These are phyloP conservation scores for Botrytis medusae DNA, from an alignment of 2,329 filamentous ascomycete genomes.

Conservation along the genomic window DNA sequence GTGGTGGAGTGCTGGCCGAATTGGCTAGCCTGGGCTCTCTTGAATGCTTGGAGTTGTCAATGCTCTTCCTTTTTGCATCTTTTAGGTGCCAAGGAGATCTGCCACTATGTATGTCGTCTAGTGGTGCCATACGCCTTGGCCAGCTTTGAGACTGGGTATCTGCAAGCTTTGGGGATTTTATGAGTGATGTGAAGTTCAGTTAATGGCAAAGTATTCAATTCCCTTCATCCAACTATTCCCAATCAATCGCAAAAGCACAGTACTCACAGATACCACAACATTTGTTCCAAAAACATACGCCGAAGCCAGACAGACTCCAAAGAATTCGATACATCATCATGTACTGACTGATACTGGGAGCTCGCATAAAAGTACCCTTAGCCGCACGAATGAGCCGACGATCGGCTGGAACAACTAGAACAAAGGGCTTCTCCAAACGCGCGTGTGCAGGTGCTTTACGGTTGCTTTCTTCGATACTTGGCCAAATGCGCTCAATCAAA, in stretches of 20 bases:
- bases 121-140: no score
- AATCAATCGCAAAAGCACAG: not conserved
- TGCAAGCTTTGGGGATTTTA: not conserved
- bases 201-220: not conserved
- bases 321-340: not conserved
- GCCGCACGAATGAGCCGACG: not conserved
- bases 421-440: not conserved
- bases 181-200: not conserved
- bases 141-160: no score
- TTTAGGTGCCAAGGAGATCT: not conserved
- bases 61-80: not conserved
- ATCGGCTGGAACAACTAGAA: not conserved
- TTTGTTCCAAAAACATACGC: not conserved
- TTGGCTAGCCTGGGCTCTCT: not conserved
- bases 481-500: not conserved
- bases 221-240: no score
- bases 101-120: not conserved
- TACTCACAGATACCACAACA: not conserved
- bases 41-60: no score
- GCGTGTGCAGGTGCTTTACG: not conserved
- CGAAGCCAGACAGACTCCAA: not conserved
- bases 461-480: not conserved
- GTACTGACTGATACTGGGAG: not conserved
- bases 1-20: not conserved
- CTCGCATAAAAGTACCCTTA: not conserved